phyloP scores from a whole-genome alignment of 2,329 filamentous ascomycete species.

The Talaromyces islandicus region DNA sequence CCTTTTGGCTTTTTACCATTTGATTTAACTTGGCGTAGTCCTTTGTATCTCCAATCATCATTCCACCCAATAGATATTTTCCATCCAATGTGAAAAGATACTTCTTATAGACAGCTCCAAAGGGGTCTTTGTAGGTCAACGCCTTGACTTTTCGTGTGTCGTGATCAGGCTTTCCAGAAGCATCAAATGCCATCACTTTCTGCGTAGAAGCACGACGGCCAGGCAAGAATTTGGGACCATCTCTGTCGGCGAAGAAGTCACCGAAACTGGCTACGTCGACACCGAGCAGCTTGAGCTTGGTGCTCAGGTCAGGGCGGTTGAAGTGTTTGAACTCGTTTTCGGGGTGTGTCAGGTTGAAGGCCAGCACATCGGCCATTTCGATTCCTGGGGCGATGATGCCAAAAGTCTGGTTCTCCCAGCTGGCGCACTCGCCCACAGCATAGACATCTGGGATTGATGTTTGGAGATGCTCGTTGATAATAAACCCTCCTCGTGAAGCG shows the following conservation, averaged over 20 bases:
- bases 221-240: conserved; percentile 72
- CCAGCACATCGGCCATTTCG: conserved; percentile 87
- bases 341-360: conserved; percentile 84
- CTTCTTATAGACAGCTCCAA: conserved; percentile 85
- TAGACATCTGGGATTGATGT: conserved; percentile 72
- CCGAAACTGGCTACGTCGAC: conserved; percentile 91
- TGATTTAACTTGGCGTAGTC: conserved; percentile 87
- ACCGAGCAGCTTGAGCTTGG: conserved; percentile 81
- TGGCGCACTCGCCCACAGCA: conserved; percentile 85
- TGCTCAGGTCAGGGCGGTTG: conserved; percentile 80
- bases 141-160: conserved; percentile 58
- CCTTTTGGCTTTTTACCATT: conserved; percentile 78
- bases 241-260: conserved; percentile 85
- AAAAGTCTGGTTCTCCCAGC: conserved; percentile 80
- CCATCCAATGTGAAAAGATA: conserved; percentile 86
- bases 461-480: conserved; percentile 53
- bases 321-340: conserved; percentile 64
- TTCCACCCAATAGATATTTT: conserved; percentile 85
- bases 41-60: conserved; percentile 92
- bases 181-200: conserved; percentile 35
- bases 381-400: conserved; percentile 84
- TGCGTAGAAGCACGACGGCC: conserved; percentile 37
- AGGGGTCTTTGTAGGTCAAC: conserved; percentile 82
- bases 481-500: conserved; percentile 64
- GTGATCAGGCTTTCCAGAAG: conserved; percentile 22